These are phyloP conservation scores for Rhodotorula mucilaginosa DNA, from an alignment of 1,284 basidiomycete species.

Conservation along the genomic window DNA sequence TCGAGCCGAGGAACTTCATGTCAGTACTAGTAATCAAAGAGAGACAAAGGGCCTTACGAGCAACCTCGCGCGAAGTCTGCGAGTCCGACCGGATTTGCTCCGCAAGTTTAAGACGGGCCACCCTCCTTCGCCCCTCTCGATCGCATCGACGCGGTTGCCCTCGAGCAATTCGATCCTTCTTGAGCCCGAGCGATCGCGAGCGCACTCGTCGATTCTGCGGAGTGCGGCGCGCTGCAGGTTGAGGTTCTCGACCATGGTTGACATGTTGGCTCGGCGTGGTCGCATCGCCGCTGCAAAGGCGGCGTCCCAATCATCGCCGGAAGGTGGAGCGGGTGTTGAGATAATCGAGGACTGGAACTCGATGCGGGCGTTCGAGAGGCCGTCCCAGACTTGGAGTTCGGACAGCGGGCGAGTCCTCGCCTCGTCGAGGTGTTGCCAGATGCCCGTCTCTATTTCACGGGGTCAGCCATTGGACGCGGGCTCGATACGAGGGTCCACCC, in stretches of 20 bases:
- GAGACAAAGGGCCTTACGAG: constrained; percentile 56
- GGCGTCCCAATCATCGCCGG: constrained; percentile 7
- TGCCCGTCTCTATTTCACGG: constrained; percentile 64
- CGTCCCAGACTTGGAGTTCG: constrained; percentile 91
- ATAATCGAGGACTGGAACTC: constrained; percentile 61
- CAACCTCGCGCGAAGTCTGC: constrained; percentile 63
- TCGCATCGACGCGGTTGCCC: constrained; percentile 41
- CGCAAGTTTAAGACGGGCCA: constrained; percentile 74
- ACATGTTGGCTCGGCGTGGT: constrained; percentile 59
- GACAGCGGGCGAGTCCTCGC: constrained; percentile 68
- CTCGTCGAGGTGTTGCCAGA: constrained; percentile 75
- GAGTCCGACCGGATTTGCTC: constrained; percentile 46
- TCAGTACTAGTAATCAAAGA: not conserved
- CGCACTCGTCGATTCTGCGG: constrained; percentile 45
- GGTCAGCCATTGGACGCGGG: not conserved
- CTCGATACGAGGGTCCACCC: not conserved
- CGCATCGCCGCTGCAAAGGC: constrained; percentile 1
- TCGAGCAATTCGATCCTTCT: constrained; percentile 44
- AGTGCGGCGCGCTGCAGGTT: constrained; percentile 79
- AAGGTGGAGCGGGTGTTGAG: constrained; percentile 26
- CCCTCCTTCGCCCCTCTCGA: constrained; percentile 49
- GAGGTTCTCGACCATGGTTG: constrained; percentile 80
- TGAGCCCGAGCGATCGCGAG: constrained; percentile 50
- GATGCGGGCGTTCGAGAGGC: constrained; percentile 74
- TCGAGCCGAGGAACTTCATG: not conserved